Base-by-base conservation (phyloP, 257 asterid genomes). In the Solanum medicagineum region DNA sequence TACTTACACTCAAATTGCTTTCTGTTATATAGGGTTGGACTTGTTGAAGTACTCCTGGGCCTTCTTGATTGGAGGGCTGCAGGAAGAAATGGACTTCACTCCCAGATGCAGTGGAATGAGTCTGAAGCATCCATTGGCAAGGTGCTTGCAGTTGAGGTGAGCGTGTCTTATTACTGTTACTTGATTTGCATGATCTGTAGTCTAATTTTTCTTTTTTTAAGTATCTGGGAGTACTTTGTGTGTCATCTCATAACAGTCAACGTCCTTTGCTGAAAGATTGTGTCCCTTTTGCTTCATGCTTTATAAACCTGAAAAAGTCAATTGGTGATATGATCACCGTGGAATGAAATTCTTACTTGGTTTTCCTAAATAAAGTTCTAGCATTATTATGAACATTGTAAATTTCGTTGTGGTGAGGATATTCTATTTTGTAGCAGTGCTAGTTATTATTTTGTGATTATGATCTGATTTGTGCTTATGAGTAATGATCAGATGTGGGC, bases 11-110 rank as follows among this genome's bases (percentile, higher is more conserved):
- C 65, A 5, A 54, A 54, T n/a, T 22, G 62, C 16, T 75, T 49
- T 47, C 42, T 40, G n/a, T 70, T 69, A 83, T 74, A 17, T 40
- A 96, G 99, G 98, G 98, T 93, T 89, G 99, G 99, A 70, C 99
- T 96, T 84, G 98, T 96, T 88, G 97, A 96, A 86, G 96, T 96
- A 87, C 98, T 96, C 89, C 98, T 96, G 85, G 99, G 98, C 80
- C 96, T 96, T 91, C 99, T 96, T 86, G 99, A 96, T 91, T 95
- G 99, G 99, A 94, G 98, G 91, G 94, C 99, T 86, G 98, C 98
- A 89, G 97, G 97, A 84, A 92, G 94, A 89, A 94, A 90, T 89
- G 94, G 95, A 75, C 93, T 93, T 83, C 88, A 90, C 89, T 89
- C 95, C 4, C 98, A 93, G 90, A 95, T 96, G 99, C 95, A 96